Evolutionary conservation across 169 alveolate species (phyloP).

Genomic region (Plasmodium gonderi): DNA sequence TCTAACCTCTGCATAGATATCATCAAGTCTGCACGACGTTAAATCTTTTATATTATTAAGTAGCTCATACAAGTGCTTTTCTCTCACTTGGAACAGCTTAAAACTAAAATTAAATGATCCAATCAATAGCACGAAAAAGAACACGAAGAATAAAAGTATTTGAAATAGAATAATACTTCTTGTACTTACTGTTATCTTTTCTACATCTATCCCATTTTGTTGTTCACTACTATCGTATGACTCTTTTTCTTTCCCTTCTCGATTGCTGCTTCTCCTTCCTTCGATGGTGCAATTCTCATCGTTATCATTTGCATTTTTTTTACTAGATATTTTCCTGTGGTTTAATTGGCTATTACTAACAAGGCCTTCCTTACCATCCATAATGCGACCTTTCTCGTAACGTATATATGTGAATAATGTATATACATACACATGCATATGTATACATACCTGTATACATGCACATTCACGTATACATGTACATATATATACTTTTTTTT

Average conservation of each 20-base stretch:
- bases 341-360: neutral
- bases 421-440: neutral
- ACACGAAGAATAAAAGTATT: slow-evolving; percentile 29
- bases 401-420: neutral
- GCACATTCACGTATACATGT: neutral
- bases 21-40: slow-evolving; percentile 4
- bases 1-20: neutral
- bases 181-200: neutral
- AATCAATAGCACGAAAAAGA: slow-evolving; percentile 51
- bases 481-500: neutral
- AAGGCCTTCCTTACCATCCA: slow-evolving; percentile 41
- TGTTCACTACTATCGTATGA: neutral
- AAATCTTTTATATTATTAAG: slow-evolving; percentile 15
- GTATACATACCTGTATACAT: neutral
- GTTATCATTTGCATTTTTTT: neutral
- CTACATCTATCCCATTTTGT: neutral
- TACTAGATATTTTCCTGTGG: neutral
- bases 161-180: slow-evolving; percentile 59
- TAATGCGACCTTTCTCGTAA: slow-evolving; percentile 1
- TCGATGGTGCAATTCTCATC: neutral
- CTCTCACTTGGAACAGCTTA: slow-evolving; percentile 66
- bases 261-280: slow-evolving; percentile 1
- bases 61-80: slow-evolving; percentile 67
- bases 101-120: slow-evolving; percentile 74
- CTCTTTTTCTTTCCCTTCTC: slow-evolving; percentile 3